These are phyloP conservation scores for Peribolospora baueri DNA, from an alignment of 768 basidiomycete genomes.

Conservation along the genomic window DNA sequence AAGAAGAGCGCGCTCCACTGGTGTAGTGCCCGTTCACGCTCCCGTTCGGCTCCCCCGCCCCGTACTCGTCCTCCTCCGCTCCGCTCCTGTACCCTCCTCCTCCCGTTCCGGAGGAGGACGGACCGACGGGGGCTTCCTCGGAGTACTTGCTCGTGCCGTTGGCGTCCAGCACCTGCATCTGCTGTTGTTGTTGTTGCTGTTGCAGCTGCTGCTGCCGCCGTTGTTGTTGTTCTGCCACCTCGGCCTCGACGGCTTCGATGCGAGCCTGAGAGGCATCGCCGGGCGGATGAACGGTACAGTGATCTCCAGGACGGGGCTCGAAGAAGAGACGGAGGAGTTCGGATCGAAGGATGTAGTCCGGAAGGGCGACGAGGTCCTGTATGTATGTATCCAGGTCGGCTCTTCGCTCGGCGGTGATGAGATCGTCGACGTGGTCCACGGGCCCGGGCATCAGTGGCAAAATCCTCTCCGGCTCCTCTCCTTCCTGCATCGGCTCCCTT, in stretches of 20 bases:
- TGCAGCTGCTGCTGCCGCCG: neutral
- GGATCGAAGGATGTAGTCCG: constrained; percentile 59
- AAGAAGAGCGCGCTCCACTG: too few species aligned
- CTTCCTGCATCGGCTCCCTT: constrained; percentile 24
- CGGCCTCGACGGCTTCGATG: constrained; percentile 8
- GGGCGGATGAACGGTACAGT: too few species aligned
- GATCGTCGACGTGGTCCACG: constrained; percentile 53
- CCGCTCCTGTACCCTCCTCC: too few species aligned
- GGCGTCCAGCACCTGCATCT: neutral
- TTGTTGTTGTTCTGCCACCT: constrained; percentile 5
- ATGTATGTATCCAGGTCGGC: constrained; percentile 76
- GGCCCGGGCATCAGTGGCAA: constrained; percentile 97
- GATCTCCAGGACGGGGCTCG: constrained; percentile 61
- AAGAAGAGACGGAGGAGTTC: constrained; percentile 60
- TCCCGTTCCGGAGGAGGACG: too few species aligned
- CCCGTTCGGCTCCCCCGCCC: too few species aligned
- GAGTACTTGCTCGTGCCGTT: too few species aligned
- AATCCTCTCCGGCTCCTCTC: constrained; percentile 31
- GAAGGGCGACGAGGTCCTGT: constrained; percentile 48
- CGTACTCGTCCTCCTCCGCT: too few species aligned
- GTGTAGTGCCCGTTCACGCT: too few species aligned
- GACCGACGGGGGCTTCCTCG: too few species aligned
- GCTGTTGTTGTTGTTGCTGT: neutral
- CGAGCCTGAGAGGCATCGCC: too few species aligned
- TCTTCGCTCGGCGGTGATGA: constrained; percentile 52